Evolutionary conservation across 305 asterid genomes (phyloP).

Genomic region (Fraxinus latifolia): DNA sequence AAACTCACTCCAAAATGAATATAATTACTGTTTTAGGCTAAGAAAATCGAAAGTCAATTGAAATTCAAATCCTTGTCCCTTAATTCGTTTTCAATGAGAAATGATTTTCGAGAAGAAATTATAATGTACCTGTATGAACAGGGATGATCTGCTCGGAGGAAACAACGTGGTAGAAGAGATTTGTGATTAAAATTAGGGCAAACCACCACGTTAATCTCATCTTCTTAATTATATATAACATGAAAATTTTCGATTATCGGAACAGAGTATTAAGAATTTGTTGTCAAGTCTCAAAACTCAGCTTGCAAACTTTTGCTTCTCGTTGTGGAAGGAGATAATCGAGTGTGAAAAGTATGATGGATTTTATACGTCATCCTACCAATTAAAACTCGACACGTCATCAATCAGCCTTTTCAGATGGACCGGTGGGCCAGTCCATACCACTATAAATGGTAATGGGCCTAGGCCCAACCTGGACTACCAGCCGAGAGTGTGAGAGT

Average conservation of each 20-base stretch:
- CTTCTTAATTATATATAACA: not conserved
- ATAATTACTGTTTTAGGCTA: not conserved
- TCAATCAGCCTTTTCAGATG: not conserved
- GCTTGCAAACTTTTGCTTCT: not conserved
- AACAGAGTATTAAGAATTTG: not conserved
- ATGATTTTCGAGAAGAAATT: not conserved
- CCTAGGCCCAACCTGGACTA: not conserved
- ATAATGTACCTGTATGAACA: conserved; percentile 33
- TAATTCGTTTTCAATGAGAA: not conserved
- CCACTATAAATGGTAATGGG: not conserved
- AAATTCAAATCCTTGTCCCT: not conserved
- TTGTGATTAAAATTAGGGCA: not conserved
- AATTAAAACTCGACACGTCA: not conserved
- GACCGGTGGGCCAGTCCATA: not conserved
- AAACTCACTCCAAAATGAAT: not conserved
- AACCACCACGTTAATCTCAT: not conserved
- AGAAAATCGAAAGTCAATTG: not conserved
- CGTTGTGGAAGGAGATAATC: not conserved
- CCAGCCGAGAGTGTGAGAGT: not conserved
- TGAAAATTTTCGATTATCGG: not conserved
- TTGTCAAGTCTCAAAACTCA: not conserved
- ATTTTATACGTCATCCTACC: not conserved
- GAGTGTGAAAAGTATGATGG: not conserved
- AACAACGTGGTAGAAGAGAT: conserved; percentile 16
- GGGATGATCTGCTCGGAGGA: conserved; percentile 36